phyloP scores from a whole-genome alignment of 2,329 filamentous ascomycete species.

The Pezicula carpinea region DNA sequence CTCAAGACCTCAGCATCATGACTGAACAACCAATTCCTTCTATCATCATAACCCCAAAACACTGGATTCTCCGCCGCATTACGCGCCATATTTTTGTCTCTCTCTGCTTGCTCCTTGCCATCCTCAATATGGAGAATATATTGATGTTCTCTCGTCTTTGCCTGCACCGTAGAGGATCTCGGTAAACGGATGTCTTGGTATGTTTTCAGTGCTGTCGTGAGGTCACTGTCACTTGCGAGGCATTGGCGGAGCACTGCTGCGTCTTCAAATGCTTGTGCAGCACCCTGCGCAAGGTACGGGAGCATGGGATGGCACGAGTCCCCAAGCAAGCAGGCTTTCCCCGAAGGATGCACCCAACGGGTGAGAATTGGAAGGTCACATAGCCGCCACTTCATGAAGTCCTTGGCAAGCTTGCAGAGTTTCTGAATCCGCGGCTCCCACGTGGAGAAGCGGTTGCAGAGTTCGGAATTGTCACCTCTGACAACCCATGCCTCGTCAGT shows the following conservation, averaged over 20 bases:
- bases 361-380: constrained; percentile 32
- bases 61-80: neutral
- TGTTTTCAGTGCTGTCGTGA: constrained; percentile 28
- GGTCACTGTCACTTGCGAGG: constrained; percentile 28
- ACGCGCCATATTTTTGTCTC: constrained; percentile 35
- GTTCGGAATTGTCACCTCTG: constrained; percentile 30
- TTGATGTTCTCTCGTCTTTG: constrained; percentile 40
- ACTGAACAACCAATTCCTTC: constrained; percentile 1
- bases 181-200: constrained; percentile 33
- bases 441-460: constrained; percentile 28
- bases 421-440: constrained; percentile 34
- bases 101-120: constrained; percentile 48
- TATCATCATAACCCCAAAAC: constrained; percentile 1
- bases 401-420: constrained; percentile 30
- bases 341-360: constrained; percentile 34
- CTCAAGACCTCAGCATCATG: constrained; percentile 1
- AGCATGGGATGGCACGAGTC: constrained; percentile 59
- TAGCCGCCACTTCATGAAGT: constrained; percentile 43
- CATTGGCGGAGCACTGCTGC: constrained; percentile 45
- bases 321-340: constrained; percentile 40
- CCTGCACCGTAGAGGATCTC: constrained; percentile 35
- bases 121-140: constrained; percentile 44
- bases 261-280: constrained; percentile 56
- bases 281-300: constrained; percentile 51
- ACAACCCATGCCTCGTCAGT: constrained; percentile 20